phyloP scores from a whole-genome alignment of 306 rosid species.

The Sindora glabra region DNA sequence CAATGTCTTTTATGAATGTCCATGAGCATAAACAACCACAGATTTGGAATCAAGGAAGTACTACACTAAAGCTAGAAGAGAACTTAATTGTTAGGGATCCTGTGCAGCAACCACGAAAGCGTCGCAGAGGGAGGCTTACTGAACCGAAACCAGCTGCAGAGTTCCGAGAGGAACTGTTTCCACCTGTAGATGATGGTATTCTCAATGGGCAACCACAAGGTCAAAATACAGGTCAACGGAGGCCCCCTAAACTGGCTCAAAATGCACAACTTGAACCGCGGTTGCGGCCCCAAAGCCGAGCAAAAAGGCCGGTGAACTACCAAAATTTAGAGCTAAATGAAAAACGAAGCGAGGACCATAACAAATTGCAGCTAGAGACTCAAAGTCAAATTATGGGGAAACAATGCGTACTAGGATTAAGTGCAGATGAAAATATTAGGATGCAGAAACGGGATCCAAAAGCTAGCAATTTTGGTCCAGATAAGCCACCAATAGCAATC shows the following conservation, averaged over 20 bases:
- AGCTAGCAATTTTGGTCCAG: neutral
- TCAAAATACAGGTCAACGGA: conserved; percentile 13
- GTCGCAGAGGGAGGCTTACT: conserved; percentile 8
- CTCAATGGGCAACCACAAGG: neutral
- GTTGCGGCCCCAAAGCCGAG: neutral
- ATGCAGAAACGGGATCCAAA: neutral
- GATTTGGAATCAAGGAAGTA: conserved; percentile 2
- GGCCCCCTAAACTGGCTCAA: neutral
- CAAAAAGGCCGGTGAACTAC: neutral
- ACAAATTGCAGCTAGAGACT: neutral
- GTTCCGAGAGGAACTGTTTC: neutral
- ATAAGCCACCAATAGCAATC: neutral
- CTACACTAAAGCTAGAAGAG: neutral
- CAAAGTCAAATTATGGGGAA: neutral
- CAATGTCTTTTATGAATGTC: neutral
- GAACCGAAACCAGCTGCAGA: neutral
- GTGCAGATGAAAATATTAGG: neutral
- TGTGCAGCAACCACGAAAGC: neutral
- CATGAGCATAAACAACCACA: neutral
- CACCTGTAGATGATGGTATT: neutral
- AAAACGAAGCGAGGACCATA: neutral
- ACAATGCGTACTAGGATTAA: neutral
- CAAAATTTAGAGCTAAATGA: neutral
- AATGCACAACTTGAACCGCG: neutral
- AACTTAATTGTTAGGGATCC: neutral